Base-by-base conservation (phyloP, 345 rosid genomes). In the Acer saccharum region DNA sequence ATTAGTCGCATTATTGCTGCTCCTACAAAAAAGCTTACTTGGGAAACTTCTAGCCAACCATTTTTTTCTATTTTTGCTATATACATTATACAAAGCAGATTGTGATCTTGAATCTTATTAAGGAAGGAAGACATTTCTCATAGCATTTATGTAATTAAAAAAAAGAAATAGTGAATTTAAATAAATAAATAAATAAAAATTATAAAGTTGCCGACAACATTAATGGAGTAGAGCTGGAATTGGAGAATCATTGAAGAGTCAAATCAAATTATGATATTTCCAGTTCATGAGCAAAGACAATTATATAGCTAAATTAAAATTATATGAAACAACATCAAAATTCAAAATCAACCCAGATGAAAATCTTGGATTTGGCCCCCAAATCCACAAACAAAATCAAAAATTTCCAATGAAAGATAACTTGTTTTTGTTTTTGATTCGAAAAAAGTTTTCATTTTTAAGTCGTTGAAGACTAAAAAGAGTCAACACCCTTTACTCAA, bases 271-370 rank as follows among this genome's bases (percentile, higher is more conserved):
- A 21, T 61, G 2, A 16, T 16, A 14, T 57, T 54, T 32, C 69
- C 71, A 23, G 41, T 65, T 55, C 72, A 70, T 69, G 35, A 62
- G 63, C 21, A 73, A 60, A 73, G 41, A 62, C 6, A 73, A 73
- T 73, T 62, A 73, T 16, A 11, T 52, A 62, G 67, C 23, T 16
- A 52, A 11, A 52, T 3, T 25, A 73, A 73, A 4, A 43, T 25
- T 7, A 35, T 43, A 43, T 43, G 46, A 43, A 43, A 43, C 50
- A 64, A 48, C 25, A 7, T 12, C 1, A 50, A 44, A 73, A 73
- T 3, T 62, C 41, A 10, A 74, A 27, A 5, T 64, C 54, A 18
- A 41, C 70, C 46, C 70, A 7, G 69, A 65, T 48, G 66, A 27
- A 25, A 3, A 61, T 14, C 10, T 44, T 74, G 60, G 16, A 44